Conservation (phyloP, 1,284 basidiomycete genomes). For the Rhizoctonia solani region DNA sequence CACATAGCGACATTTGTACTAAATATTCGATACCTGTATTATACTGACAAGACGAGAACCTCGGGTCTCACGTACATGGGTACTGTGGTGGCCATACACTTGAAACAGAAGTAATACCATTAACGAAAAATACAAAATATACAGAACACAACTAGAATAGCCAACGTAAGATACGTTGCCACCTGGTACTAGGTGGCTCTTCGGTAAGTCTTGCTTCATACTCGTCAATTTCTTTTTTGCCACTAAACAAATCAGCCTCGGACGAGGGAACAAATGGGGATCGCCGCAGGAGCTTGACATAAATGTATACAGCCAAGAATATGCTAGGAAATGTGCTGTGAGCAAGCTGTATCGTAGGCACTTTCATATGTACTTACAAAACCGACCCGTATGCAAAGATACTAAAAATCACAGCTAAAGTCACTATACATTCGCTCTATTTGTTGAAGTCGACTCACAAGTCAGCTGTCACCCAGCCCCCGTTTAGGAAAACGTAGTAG, state of each 20-base stretch:
- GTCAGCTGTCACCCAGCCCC: slow-evolving; percentile 25
- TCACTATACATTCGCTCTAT: neutral
- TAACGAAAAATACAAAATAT: neutral
- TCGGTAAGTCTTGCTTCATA: slow-evolving; percentile 15
- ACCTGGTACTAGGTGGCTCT: slow-evolving; percentile 4
- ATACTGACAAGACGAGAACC: no score
- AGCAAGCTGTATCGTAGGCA: neutral
- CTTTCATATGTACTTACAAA: neutral
- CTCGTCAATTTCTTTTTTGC: slow-evolving; percentile 29
- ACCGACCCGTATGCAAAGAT: slow-evolving; percentile 29
- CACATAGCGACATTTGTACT: no score
- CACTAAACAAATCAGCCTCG: slow-evolving; percentile 20
- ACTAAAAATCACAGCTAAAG: neutral
- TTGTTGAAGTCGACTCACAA: slow-evolving; percentile 8
- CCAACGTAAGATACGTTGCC: slow-evolving; percentile 12
- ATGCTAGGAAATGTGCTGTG: neutral
- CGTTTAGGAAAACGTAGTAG: slow-evolving; percentile 26
- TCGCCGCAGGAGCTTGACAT: neutral
- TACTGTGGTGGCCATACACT: no score
- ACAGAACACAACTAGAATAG: neutral
- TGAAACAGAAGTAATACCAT: no score
- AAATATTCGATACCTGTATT: no score
- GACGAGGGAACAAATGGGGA: slow-evolving; percentile 6
- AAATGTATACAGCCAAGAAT: slow-evolving; percentile 14
- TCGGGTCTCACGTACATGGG: no score